phyloP scores from a whole-genome alignment of 208 protist species.

The Trypanosoma lewisi region DNA sequence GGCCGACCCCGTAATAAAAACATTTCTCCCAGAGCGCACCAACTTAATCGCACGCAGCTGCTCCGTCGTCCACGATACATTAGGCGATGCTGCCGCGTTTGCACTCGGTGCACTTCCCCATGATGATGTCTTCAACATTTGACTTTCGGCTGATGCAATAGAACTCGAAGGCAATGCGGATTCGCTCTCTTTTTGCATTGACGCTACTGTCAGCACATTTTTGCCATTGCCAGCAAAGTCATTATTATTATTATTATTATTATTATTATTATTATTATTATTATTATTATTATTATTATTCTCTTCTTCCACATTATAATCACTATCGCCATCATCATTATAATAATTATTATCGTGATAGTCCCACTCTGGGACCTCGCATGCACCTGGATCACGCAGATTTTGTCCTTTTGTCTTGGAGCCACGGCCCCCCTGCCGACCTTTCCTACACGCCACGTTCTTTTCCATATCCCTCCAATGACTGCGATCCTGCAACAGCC shows the following conservation, averaged over 20 bases:
- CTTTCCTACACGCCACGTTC: constrained; percentile 52
- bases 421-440: not conserved
- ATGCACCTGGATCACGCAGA: constrained; percentile 6
- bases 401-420: not conserved
- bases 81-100: not conserved
- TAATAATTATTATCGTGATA: no score
- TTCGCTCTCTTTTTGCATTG: not conserved
- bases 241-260: not conserved
- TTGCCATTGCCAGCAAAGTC: not conserved
- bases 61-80: constrained; percentile 39
- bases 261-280: not conserved
- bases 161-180: not conserved
- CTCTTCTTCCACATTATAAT: not conserved
- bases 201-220: not conserved
- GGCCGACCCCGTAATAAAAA: constrained; percentile 76
- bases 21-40: constrained; percentile 44
- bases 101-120: not conserved
- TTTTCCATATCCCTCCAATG: constrained; percentile 61
- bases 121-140: not conserved
- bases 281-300: not conserved
- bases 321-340: not conserved
- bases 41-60: constrained; percentile 44
- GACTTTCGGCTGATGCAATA: not conserved
- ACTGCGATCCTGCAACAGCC: constrained; percentile 44
- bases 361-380: not conserved